phyloP scores from a whole-genome alignment of 331 rosid species.

The Quercus lobata region DNA sequence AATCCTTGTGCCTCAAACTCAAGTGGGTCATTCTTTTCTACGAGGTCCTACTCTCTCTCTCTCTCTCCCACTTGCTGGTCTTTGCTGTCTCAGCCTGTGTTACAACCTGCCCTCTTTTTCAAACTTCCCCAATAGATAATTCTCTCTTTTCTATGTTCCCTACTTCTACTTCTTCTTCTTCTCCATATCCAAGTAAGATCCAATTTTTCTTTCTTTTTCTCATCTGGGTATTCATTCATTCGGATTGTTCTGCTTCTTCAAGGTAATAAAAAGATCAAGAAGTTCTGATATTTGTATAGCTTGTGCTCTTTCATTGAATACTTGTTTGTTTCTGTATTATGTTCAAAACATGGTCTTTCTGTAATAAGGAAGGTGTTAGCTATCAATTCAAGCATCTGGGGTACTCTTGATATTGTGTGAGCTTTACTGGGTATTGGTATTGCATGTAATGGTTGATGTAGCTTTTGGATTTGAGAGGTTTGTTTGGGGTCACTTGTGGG shows the following conservation, averaged over 20 bases:
- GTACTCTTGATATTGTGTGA: constrained; percentile 27
- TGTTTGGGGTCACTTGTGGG: constrained; percentile 26
- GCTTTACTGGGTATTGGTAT: constrained; percentile 37
- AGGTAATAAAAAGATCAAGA: constrained; percentile 26
- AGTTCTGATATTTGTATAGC: constrained; percentile 29
- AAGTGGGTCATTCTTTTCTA: constrained; percentile 70
- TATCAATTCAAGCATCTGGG: constrained; percentile 52
- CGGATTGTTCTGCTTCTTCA: constrained; percentile 25
- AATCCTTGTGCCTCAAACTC: constrained; percentile 42
- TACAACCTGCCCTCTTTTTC: constrained; percentile 36
- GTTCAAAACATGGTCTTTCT: constrained; percentile 26
- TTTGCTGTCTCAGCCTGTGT: constrained; percentile 46
- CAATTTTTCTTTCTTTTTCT: constrained; percentile 16
- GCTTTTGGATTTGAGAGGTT: constrained; percentile 36
- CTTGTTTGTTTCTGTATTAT: constrained; percentile 14
- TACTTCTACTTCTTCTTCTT: constrained; percentile 27
- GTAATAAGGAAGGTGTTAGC: constrained; percentile 18
- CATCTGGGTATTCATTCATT: constrained; percentile 24
- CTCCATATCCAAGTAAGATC: constrained; percentile 31
- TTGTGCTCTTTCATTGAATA: constrained; percentile 17
- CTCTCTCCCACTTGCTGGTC: constrained; percentile 78
- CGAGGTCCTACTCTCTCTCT: constrained; percentile 85
- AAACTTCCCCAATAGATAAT: constrained; percentile 26
- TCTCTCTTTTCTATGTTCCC: constrained; percentile 33
- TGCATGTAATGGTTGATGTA: constrained; percentile 31